Conservation (phyloP, 2,329 filamentous ascomycete species). For the Metarhizium sp. region DNA sequence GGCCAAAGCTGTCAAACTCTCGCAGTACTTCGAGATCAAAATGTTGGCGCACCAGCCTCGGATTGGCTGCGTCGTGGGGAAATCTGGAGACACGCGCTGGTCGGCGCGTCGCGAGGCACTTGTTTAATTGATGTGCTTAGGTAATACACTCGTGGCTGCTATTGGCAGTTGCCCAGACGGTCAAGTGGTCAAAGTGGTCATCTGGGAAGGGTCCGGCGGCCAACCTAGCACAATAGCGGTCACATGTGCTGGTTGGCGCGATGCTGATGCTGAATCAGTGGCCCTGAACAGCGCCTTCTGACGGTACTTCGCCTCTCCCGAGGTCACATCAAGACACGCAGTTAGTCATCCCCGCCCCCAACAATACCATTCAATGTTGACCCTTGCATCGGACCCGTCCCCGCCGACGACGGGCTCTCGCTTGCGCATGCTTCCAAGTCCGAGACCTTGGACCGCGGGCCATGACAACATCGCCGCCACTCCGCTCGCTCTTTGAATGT, state of each 20-base stretch:
- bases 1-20: neutral
- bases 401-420: neutral
- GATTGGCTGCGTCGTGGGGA: neutral
- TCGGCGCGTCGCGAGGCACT: neutral
- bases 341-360: too few relatives aligned
- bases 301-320: too few relatives aligned
- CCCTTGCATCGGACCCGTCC: neutral
- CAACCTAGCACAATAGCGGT: too few relatives aligned
- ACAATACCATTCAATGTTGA: too few relatives aligned
- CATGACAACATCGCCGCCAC: constrained; percentile 12
- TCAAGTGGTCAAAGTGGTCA: too few relatives aligned
- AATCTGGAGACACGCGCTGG: constrained; percentile 1
- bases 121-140: constrained; percentile 5
- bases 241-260: too few relatives aligned
- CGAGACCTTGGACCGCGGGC: neutral
- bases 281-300: too few relatives aligned
- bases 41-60: neutral
- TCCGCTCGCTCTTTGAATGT: neutral
- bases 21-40: neutral
- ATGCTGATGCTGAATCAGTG: too few relatives aligned
- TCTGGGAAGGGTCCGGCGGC: too few relatives aligned
- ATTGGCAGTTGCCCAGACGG: too few relatives aligned
- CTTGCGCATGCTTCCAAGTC: neutral
- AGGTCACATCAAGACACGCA: too few relatives aligned
- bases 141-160: neutral